These are phyloP conservation scores for Colletotrichum melonis DNA, from an alignment of 2,329 filamentous ascomycete species.

Conservation along the genomic window DNA sequence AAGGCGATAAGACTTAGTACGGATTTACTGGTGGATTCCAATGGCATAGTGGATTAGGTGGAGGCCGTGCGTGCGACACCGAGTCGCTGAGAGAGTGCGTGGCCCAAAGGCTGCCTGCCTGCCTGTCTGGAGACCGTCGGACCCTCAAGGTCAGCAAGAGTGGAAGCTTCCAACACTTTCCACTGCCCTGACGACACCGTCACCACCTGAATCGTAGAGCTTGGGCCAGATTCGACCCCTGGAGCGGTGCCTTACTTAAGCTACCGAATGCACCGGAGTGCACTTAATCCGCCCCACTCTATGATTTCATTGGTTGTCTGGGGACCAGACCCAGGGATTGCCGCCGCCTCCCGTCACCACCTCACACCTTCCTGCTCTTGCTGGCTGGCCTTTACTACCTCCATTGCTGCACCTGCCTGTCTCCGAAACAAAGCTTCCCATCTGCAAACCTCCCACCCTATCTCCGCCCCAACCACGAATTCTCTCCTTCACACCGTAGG, in stretches of 20 bases:
- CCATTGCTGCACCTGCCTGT: conserved; percentile 15
- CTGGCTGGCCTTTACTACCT: conserved; percentile 29
- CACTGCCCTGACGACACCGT: conserved; percentile 26
- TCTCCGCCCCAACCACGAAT: conserved; percentile 32
- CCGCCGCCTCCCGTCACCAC: conserved; percentile 32
- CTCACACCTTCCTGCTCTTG: not conserved
- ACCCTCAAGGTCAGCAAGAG: conserved; percentile 35
- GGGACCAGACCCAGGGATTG: conserved; percentile 28
- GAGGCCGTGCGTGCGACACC: conserved; percentile 23
- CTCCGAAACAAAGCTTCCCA: conserved; percentile 30
- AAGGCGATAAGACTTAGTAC: conserved; percentile 24
- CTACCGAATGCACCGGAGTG: conserved; percentile 25
- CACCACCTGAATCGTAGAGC: conserved; percentile 34
- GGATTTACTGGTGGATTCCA: not conserved
- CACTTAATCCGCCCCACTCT: conserved; percentile 37
- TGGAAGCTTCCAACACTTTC: conserved; percentile 38
- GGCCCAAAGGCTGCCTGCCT: conserved; percentile 32
- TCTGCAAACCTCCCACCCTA: conserved; percentile 28
- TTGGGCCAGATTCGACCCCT: conserved; percentile 26
- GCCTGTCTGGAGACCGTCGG: conserved; percentile 5
- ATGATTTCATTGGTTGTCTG: conserved; percentile 38
- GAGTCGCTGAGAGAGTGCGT: conserved; percentile 23
- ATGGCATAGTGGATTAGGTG: not conserved
- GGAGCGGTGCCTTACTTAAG: conserved; percentile 33
- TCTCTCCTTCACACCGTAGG: conserved; percentile 8